Evolutionary conservation across 2,329 filamentous ascomycete species (phyloP).

Genomic region (Claviceps africana): DNA sequence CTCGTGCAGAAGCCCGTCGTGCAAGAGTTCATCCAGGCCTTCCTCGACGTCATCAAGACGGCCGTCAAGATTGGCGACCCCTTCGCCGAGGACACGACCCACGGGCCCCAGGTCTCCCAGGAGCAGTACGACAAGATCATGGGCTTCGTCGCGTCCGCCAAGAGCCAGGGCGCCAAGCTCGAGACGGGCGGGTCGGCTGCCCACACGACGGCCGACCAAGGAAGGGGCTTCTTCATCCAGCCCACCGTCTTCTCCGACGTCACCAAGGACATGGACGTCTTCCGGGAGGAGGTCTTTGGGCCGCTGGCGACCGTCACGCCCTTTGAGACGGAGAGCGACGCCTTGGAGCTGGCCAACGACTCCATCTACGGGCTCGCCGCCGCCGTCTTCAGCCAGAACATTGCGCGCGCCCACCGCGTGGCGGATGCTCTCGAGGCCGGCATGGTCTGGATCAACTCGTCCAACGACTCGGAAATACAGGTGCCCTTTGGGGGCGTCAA

Average conservation of each 20-base stretch:
- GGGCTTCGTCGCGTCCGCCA: slow-evolving; percentile 54
- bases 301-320: slow-evolving; percentile 28
- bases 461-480: slow-evolving; percentile 28
- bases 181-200: slow-evolving; percentile 45
- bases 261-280: slow-evolving; percentile 27
- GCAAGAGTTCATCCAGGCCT: slow-evolving; percentile 48
- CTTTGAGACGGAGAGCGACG: slow-evolving; percentile 29
- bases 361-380: slow-evolving; percentile 47
- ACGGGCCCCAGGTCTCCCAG: slow-evolving; percentile 62
- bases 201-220: slow-evolving; percentile 17
- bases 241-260: slow-evolving; percentile 32
- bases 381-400: slow-evolving; percentile 46
- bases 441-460: slow-evolving; percentile 39
- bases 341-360: slow-evolving; percentile 30
- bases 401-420: slow-evolving; percentile 33
- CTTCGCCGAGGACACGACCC: slow-evolving; percentile 54
- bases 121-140: slow-evolving; percentile 57
- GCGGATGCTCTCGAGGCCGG: slow-evolving; percentile 46
- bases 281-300: slow-evolving; percentile 32
- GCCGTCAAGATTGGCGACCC: slow-evolving; percentile 56
- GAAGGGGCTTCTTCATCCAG: slow-evolving; percentile 32
- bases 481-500: slow-evolving; percentile 34
- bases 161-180: slow-evolving; percentile 56
- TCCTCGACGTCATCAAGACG: slow-evolving; percentile 43
- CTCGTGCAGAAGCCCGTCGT: slow-evolving; percentile 47